Percentiles rank a stretch among this genome's conserved stretches.
These are phyloP conservation scores for Populus hybrid DNA, from an alignment of 441 rosid genomes.

Conservation along the genomic window DNA sequence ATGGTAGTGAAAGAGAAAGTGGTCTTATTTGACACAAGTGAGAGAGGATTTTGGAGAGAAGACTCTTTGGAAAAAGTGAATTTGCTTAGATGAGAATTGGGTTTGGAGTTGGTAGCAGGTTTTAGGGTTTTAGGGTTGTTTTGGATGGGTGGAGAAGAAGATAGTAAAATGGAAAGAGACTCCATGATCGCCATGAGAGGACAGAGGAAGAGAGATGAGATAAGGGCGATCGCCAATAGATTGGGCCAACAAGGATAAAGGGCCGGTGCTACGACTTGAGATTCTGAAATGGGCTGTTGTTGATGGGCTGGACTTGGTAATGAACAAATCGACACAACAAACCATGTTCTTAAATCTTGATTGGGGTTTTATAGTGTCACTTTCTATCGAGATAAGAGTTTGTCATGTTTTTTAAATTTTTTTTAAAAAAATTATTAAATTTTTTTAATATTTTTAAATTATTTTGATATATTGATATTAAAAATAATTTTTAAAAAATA, in stretches of 20 bases:
- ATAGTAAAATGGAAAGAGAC: slow-evolving; percentile 42
- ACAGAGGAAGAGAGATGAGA: neutral
- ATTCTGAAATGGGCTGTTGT: neutral
- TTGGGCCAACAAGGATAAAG: neutral
- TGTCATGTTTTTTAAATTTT: no score
- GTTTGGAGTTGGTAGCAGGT: slow-evolving; percentile 11
- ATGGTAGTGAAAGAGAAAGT: slow-evolving; percentile 34
- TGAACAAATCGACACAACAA: neutral
- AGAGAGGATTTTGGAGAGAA: slow-evolving; percentile 10
- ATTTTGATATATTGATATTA: no score
- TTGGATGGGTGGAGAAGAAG: slow-evolving; percentile 42
- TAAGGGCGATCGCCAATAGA: neutral
- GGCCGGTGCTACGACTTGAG: neutral
- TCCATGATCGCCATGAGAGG: slow-evolving; percentile 29
- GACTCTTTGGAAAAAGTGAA: neutral
- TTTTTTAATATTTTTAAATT: no score
- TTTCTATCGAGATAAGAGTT: no score
- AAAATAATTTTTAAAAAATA: no score
- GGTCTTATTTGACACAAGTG: slow-evolving; percentile 12
- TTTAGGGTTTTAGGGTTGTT: slow-evolving; percentile 33
- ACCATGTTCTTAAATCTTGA: neutral
- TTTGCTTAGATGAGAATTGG: neutral
- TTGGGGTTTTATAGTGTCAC: neutral
- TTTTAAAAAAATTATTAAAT: no score
- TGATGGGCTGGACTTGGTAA: neutral